A percentile compares a stretch with the other conserved stretches of the same genome.
Conservation (phyloP, 2,329 filamentous ascomycete genomes). For the Juglanconis sp. region DNA sequence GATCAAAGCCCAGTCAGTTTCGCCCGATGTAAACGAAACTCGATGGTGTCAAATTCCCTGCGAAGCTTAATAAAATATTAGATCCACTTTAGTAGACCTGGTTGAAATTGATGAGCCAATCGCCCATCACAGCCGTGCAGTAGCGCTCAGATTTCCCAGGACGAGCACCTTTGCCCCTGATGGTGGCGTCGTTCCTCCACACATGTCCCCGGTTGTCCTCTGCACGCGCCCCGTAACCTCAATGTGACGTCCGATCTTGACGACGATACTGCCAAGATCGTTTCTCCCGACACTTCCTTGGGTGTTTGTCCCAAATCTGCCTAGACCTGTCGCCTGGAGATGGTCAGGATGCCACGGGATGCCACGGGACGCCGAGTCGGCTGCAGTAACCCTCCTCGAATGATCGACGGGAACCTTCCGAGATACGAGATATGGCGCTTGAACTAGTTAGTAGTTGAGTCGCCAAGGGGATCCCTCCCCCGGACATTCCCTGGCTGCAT, state of each 20-base stretch:
- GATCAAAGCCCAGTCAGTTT: neutral
- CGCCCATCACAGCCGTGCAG: neutral
- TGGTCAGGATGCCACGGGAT: constrained; percentile 1
- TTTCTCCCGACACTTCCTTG: constrained; percentile 1
- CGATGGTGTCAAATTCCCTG: neutral
- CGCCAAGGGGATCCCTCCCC: neutral
- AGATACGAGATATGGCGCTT: neutral
- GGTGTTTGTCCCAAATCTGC: neutral
- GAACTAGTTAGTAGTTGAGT: neutral
- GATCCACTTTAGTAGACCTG: neutral
- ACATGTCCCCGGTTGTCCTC: neutral
- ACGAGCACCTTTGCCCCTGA: neutral
- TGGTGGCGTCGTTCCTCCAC: neutral
- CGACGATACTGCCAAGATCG: neutral
- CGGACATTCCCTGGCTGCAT: neutral
- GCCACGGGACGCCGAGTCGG: neutral
- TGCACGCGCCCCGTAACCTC: neutral
- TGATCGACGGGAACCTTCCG: constrained; percentile 2
- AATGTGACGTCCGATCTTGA: constrained; percentile 7
- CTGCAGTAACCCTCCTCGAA: neutral
- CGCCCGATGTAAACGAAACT: constrained; percentile 12
- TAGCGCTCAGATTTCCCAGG: neutral
- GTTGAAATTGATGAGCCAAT: constrained; percentile 2
- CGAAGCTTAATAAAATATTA: neutral
- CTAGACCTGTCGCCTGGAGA: constrained; percentile 7